Base-by-base conservation (phyloP, 2,329 filamentous ascomycete species). In the Bimuria novae-zelandiae region DNA sequence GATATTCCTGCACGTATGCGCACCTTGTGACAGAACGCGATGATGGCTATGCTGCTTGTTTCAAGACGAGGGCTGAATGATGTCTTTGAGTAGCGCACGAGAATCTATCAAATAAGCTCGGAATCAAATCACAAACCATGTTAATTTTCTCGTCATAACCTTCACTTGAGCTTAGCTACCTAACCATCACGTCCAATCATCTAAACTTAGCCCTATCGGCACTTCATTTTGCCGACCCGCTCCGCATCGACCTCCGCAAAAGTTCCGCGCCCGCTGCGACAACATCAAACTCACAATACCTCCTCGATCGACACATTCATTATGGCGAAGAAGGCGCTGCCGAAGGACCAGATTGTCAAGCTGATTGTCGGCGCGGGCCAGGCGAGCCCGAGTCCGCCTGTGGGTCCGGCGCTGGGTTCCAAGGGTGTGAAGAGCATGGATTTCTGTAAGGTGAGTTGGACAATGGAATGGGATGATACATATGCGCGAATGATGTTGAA, bases 371-470 rank as follows among this genome's bases (percentile, higher is more conserved):
- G 93, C 67, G 94, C 94, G 52, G 94, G 94, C 22, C 91, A 97
- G 76, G 94, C 94, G 55, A 93, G 88, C 68, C 94, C 94, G 25
- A 95, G 92, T 77, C 94, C 94, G 29, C 94, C 94, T 4, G 92
- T 99, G 68, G 94, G 94, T 81, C 94, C 94, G 53, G 94, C 94
- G 49, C 84, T 99, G 61, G 94, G 94, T 78, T 93, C 88, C 75
- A 97, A 97, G 81, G 94, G 94, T 81, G 89, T 99, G 58, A 99
- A 99, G 81, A 95, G 90, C 53, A 99, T 99, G 88, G 94, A 99
- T 78, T 99, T 97, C 75, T 97, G 94, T 86, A 97, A 97, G 84
- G 93, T 96, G 74, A 52, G 71, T 49, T 25, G 14, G 14, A 12
- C 30, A 4, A 4, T n/a, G n/a, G n/a, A n/a, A n/a, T n/a, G n/a